Evolutionary conservation across 2,329 filamentous ascomycete species (phyloP).

Genomic region (Colletotrichum karsti): DNA sequence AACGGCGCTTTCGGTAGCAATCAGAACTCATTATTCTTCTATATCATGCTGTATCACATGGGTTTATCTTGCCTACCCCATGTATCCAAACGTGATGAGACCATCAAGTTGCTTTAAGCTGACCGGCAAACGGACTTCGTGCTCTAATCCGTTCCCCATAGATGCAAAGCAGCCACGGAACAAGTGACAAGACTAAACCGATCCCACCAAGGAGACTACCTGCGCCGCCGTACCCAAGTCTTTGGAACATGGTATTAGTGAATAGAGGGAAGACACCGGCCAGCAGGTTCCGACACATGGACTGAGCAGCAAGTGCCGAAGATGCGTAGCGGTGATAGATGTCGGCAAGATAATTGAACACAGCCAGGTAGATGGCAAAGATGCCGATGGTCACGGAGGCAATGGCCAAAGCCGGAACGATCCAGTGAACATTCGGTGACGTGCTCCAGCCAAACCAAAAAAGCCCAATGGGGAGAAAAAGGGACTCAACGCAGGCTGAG

Average conservation of each 20-base stretch:
- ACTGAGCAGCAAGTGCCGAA: slow-evolving; percentile 72
- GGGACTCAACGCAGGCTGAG: slow-evolving; percentile 69
- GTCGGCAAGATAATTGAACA: slow-evolving; percentile 76
- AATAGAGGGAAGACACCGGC: slow-evolving; percentile 69
- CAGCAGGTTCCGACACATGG: slow-evolving; percentile 72
- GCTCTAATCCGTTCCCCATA: slow-evolving; percentile 70
- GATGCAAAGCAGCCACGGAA: slow-evolving; percentile 74
- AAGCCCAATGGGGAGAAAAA: slow-evolving; percentile 69
- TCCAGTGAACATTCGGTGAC: slow-evolving; percentile 63
- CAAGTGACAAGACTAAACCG: slow-evolving; percentile 61
- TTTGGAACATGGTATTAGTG: slow-evolving; percentile 59
- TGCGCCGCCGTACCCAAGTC: slow-evolving; percentile 66
- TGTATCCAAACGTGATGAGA: too few relatives aligned
- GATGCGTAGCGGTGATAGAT: slow-evolving; percentile 73
- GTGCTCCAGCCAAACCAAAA: slow-evolving; percentile 78
- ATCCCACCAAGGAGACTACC: slow-evolving; percentile 69
- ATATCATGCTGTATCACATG: too few relatives aligned
- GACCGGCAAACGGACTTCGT: slow-evolving; percentile 67
- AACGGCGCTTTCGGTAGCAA: too few relatives aligned
- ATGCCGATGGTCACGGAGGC: slow-evolving; percentile 73
- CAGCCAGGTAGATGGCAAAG: slow-evolving; percentile 73
- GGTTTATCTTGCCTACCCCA: too few relatives aligned
- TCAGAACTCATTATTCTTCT: too few relatives aligned
- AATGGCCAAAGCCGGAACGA: slow-evolving; percentile 69
- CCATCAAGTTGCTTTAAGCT: neutral